Evolutionary conservation across 1,284 basidiomycete genomes (phyloP), one percentile per base, ranked within the genome.

Genomic region (Bondarzewia mesenterica): DNA sequence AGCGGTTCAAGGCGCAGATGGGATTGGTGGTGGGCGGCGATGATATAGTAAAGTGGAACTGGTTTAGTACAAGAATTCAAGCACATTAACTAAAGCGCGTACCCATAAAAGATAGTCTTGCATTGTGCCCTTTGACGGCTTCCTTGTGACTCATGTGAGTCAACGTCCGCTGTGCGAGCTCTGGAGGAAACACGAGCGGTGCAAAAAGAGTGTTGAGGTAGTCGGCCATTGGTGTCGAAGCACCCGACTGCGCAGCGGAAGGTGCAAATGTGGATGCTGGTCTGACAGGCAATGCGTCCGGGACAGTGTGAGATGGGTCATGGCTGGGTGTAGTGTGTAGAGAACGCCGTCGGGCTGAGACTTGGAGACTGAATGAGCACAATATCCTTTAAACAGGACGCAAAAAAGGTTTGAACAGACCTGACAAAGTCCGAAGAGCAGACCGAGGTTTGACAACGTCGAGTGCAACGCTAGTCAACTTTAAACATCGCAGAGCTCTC

Each of bases 141-240:
- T 76, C 71, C 44, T 70, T 73, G 62, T 87, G 86, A 64, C 84
- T 87, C 5, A 72, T 71, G 60, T 90, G 87, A 2, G 87, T 90
- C 53, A 90, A 67, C 57, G 87, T 74, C 51, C 86, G 77, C 54
- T 72, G 70, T 6, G 85, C 82, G 35, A 88, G 70, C 54, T 85
- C 81, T 7, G 71, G 68, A 6, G 84, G 77, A 61, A 90, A 90
- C 45, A 77, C 67, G 45, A 90, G 67, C 18, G 82, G 75, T 7
- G 74, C 65, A 57, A 90, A 86, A 27, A 85, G 63, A 25, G 67
- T 63, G 56, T 77, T 70, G n/a, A 88, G 65, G 58, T 88, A 80
- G 37, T 72, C 64, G 22, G 73, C 61, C 40, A 81, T 71, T 7
- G 56, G 63, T 4, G 59, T 23, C 18, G 47, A 46, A 4, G 37